These are phyloP conservation scores for Trichoderma reesei DNA, from an alignment of 495 filamentous ascomycete species.

Conservation along the genomic window DNA sequence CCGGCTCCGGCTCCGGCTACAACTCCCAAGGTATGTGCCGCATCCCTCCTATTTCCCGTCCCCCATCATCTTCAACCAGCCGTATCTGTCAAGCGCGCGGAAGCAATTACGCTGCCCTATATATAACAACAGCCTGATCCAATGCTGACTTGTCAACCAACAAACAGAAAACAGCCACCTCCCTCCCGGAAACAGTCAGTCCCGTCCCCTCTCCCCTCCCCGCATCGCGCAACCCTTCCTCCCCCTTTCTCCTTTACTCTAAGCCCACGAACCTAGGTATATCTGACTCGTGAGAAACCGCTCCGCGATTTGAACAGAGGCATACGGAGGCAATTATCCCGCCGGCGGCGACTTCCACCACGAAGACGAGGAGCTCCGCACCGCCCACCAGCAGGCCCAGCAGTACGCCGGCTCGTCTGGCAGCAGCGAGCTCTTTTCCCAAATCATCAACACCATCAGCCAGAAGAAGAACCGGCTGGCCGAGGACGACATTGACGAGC, in stretches of 20 bases:
- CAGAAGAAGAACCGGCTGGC: conserved; percentile 39
- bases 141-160: neutral
- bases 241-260: neutral
- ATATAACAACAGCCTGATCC: too few species aligned
- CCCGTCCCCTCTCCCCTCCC: too few species aligned
- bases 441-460: conserved; percentile 36
- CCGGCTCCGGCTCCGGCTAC: neutral
- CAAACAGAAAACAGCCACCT: neutral
- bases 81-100: neutral
- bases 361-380: conserved; percentile 37
- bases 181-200: conserved; percentile 7
- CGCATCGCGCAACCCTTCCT: too few species aligned
- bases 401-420: conserved; percentile 40
- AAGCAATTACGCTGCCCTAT: neutral
- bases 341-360: conserved; percentile 29
- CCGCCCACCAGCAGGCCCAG: conserved; percentile 42
- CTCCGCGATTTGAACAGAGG: neutral
- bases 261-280: neutral
- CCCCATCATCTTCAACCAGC: neutral
- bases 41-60: neutral
- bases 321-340: conserved; percentile 2
- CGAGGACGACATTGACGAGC: conserved; percentile 50
- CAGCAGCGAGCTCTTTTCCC: conserved; percentile 40
- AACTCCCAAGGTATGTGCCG: neutral
- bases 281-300: neutral